Conservation (phyloP, 495 filamentous ascomycete species). For the Aspergillus indologenus region DNA sequence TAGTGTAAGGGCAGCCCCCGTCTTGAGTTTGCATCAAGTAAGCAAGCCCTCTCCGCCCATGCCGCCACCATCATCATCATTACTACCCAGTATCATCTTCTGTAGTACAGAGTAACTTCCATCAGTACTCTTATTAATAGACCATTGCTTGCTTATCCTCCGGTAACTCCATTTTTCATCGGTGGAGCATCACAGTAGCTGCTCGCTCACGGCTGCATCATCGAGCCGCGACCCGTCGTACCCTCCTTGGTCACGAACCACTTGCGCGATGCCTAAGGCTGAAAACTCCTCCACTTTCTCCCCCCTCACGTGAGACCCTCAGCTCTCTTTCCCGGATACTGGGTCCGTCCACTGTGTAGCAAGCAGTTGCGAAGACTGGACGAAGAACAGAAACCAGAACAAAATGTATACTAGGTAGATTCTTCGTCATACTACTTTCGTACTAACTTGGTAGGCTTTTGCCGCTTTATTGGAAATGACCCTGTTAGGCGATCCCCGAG, state of each 20-base stretch:
- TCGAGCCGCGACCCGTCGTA: neutral
- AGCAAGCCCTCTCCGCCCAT: neutral
- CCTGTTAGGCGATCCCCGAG: neutral
- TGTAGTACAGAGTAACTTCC: neutral
- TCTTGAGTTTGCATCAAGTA: neutral
- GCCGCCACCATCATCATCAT: neutral
- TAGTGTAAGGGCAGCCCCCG: conserved; percentile 6
- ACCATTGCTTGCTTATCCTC: no score
- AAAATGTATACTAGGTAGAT: no score
- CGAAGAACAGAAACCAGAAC: neutral
- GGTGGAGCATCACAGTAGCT: neutral
- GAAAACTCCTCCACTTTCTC: neutral
- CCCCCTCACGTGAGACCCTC: neutral
- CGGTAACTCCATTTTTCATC: neutral
- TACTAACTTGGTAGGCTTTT: no score
- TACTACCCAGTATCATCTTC: neutral
- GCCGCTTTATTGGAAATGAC: neutral
- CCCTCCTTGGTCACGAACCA: neutral
- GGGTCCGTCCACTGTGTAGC: neutral
- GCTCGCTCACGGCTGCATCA: neutral
- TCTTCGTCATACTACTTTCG: no score
- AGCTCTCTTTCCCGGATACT: neutral
- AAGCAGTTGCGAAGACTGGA: no score
- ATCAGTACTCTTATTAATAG: neutral
- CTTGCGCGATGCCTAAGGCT: neutral